Percentiles rank a stretch among this genome's conserved stretches.
Evolutionary conservation across 495 filamentous ascomycete genomes (phyloP).

Genomic region (Penicillium lagena): DNA sequence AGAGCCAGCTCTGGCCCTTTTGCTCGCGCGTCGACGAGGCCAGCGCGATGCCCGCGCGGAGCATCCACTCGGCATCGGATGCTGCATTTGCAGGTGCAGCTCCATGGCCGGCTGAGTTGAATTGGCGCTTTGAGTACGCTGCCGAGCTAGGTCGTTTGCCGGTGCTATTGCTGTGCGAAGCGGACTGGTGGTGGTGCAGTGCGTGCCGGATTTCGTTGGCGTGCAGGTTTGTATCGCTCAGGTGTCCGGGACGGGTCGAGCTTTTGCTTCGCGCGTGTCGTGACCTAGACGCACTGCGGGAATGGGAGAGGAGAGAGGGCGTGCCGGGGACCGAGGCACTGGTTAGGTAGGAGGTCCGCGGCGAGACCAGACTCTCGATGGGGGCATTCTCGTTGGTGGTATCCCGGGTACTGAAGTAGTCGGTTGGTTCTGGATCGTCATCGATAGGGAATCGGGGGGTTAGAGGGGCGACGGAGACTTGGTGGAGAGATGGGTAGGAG

Average conservation of each 20-base stretch:
- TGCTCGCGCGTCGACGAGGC: conserved; percentile 65
- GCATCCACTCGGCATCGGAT: conserved; percentile 64
- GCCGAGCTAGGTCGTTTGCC: conserved; percentile 7
- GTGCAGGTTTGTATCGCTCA: conserved; percentile 33
- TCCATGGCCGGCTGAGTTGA: neutral
- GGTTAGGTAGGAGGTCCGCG: conserved; percentile 28
- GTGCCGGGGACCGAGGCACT: conserved; percentile 40
- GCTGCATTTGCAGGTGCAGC: conserved; percentile 11
- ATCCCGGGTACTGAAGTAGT: conserved; percentile 28
- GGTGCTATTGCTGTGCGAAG: conserved; percentile 2
- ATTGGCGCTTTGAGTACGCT: neutral
- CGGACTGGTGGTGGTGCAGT: conserved; percentile 18
- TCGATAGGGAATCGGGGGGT: conserved; percentile 61
- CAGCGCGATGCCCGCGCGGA: conserved; percentile 64
- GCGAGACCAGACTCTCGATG: too few relatives aligned
- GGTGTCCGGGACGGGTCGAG: conserved; percentile 19
- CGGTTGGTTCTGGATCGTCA: conserved; percentile 19
- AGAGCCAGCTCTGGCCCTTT: conserved; percentile 76
- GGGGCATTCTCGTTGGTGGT: conserved; percentile 14
- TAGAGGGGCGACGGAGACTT: conserved; percentile 56
- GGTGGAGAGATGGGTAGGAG: conserved; percentile 41
- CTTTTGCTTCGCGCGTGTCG: conserved; percentile 35
- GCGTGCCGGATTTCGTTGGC: conserved; percentile 16
- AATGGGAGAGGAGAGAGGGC: conserved; percentile 42
- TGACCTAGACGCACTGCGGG: conserved; percentile 37